Evolutionary conservation across 176 grass and related monocot genomes (phyloP), one percentile per base, ranked within the genome.

Genomic region (Oryza glaberrima): DNA sequence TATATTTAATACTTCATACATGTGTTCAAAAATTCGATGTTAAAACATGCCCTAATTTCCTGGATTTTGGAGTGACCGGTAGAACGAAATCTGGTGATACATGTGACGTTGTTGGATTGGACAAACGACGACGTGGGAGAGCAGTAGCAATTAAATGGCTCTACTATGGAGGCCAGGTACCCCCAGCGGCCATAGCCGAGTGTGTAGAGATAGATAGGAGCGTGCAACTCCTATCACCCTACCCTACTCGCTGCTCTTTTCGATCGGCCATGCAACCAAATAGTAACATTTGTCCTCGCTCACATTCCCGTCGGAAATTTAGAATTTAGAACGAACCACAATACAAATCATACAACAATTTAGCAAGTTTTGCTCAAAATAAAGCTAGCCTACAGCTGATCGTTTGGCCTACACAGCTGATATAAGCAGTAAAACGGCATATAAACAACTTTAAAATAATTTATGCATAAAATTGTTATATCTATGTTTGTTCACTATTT

Each of bases 161-260:
- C 58, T 63, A 58, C 58, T 23, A 23, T 63, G 58, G 58, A 23
- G 58, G 58, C n/a, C 58, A 19, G 5, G 52, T 20, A 54, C 51
- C 51, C 51, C 52, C 17, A 5, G 19, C 56, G 51, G 5, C 56
- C 12, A 9, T 60, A 9, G 56, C 19, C 19, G 56, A 28, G 28
- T 60, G 20, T 60, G 20, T n/a, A 60, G 54, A 19, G 30, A 32
- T 32, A 32, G 30, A 32, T 32, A 16, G 65, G 26, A 52, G 66
- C 78, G 51, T 51, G 66, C 46, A 49, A 32, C 78, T 69, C 65
- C 46, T 22, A 54, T 70, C 30, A 81, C 66, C 66, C 60, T 46
- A 81, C 66, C 66, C 60, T 46, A 6, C 63, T 3, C 25, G 11
- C 13, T 14, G 11, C 47, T 76, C 26, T 30, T 51, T 80, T 51